These are phyloP conservation scores for Athelia sp. DNA, from an alignment of 1,284 basidiomycete species.

Conservation along the genomic window DNA sequence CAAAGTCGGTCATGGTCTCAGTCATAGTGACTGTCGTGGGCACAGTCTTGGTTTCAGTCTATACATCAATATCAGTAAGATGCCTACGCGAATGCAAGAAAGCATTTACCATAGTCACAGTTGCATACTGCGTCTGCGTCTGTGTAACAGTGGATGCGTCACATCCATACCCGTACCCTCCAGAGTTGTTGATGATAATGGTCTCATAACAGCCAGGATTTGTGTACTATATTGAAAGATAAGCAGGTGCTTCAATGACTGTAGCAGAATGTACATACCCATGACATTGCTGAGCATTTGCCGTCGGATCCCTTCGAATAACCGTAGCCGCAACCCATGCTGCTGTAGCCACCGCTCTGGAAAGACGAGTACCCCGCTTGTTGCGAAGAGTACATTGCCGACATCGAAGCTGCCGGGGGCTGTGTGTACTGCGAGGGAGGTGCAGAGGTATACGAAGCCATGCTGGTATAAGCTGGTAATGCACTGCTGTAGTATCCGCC, in stretches of 20 bases:
- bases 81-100: constrained; percentile 1
- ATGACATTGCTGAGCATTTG: constrained; percentile 45
- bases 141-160: constrained; percentile 21
- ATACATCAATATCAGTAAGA: constrained; percentile 1
- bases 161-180: constrained; percentile 14
- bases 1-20: constrained; percentile 29
- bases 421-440: constrained; percentile 35
- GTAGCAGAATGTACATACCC: constrained; percentile 37
- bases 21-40: constrained; percentile 30
- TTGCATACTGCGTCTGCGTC: constrained; percentile 30
- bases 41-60: constrained; percentile 22
- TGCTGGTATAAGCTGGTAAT: neutral
- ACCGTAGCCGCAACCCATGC: constrained; percentile 64
- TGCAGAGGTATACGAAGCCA: constrained; percentile 15
- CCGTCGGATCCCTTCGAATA: constrained; percentile 51
- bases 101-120: constrained; percentile 14
- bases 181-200: constrained; percentile 52
- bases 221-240: constrained; percentile 26
- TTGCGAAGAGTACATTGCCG: constrained; percentile 32
- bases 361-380: constrained; percentile 56
- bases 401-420: constrained; percentile 28
- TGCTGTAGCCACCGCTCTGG: constrained; percentile 55
- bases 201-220: constrained; percentile 62
- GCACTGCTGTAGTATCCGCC: no score
- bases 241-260: neutral